Base-by-base conservation (phyloP, 108 stramenopile species). In the Pseudonitzschia pungens region DNA sequence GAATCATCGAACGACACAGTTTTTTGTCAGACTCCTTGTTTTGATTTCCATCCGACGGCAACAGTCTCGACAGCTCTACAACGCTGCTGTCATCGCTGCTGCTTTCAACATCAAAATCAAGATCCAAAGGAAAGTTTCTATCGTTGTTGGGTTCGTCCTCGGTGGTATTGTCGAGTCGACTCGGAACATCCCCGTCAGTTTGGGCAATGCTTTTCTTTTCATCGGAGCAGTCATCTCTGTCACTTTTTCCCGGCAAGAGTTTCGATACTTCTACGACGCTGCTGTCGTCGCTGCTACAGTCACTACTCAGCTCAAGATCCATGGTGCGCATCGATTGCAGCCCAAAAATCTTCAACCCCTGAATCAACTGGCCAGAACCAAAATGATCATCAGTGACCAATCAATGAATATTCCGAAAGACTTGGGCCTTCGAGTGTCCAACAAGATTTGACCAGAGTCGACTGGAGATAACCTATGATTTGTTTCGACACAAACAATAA, bases 201-300 rank as follows among this genome's bases (percentile, higher is more conserved):
- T 24, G 31, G 9, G 36, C 14, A 33, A 9, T 40, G 29, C 20
- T 58, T 15, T 58, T 58, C 29, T 22, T 58, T 14, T 28, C 29
- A 31, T 14, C 10, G 22, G 11, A 31, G n/a, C 27, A 27, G 29
- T 18, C 27, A 5, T 58, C 33, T 36, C 40, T 40, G 29, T 40
- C 5, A 28, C 31, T 62, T 14, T 18, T 40, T 0, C 32, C 33
- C 60, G 60, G 32, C 18, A 62, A 33, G 11, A 62, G 60, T 18
- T 12, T 29, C 11, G 60, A 62, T 33, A 62, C 29, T n/a, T 62
- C 60, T 31, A 62, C 60, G 8, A 62, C 60, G 60, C 60, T 62
- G 36, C 32, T 33, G 11, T 40, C 14, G 20, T 62, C 60, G 31
- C 60, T 62, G 1, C 33, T 62, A 20, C 18, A 16, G 60, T n/a